Evolutionary conservation across 2,329 filamentous ascomycete species (phyloP).

Genomic region (Aquanectria penicillioides): DNA sequence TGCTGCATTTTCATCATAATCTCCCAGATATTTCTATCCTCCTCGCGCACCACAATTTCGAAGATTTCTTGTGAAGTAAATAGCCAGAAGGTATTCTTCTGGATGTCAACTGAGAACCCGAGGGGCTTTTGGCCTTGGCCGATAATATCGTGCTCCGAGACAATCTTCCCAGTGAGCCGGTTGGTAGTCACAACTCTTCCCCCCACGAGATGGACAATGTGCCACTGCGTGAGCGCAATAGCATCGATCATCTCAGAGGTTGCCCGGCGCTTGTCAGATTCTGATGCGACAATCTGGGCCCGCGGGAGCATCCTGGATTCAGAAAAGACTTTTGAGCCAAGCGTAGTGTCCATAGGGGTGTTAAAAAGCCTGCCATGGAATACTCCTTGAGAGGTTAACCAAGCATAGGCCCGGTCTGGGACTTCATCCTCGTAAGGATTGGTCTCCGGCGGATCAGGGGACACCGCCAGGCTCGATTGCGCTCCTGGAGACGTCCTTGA

Average conservation of each 20-base stretch:
- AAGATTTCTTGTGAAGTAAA: slow-evolving; percentile 93
- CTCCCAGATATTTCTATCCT: slow-evolving; percentile 93
- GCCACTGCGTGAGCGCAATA: slow-evolving; percentile 91
- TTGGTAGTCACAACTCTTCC: slow-evolving; percentile 87
- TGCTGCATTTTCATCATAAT: slow-evolving; percentile 88
- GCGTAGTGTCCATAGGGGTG: slow-evolving; percentile 65
- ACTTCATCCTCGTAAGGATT: slow-evolving; percentile 67
- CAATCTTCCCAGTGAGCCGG: slow-evolving; percentile 82
- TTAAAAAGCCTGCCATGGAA: slow-evolving; percentile 84
- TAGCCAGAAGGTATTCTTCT: slow-evolving; percentile 98
- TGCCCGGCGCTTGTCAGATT: slow-evolving; percentile 72
- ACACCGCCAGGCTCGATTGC: slow-evolving; percentile 74
- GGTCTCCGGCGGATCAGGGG: slow-evolving; percentile 74
- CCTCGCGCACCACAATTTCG: slow-evolving; percentile 89
- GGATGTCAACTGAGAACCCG: slow-evolving; percentile 87
- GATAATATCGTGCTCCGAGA: slow-evolving; percentile 89
- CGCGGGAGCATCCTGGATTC: slow-evolving; percentile 82
- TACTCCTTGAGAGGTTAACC: slow-evolving; percentile 88
- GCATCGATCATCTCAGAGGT: slow-evolving; percentile 79
- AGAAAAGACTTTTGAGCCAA: slow-evolving; percentile 79
- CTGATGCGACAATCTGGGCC: slow-evolving; percentile 76
- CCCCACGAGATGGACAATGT: slow-evolving; percentile 85
- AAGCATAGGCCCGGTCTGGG: slow-evolving; percentile 83
- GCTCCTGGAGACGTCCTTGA: slow-evolving; percentile 66
- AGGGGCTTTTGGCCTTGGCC: slow-evolving; percentile 81